Evolutionary conservation across 805 yeast species (phyloP), one percentile per base, ranked within the genome.

Genomic region (Metschnikowia drakensbergensis): DNA sequence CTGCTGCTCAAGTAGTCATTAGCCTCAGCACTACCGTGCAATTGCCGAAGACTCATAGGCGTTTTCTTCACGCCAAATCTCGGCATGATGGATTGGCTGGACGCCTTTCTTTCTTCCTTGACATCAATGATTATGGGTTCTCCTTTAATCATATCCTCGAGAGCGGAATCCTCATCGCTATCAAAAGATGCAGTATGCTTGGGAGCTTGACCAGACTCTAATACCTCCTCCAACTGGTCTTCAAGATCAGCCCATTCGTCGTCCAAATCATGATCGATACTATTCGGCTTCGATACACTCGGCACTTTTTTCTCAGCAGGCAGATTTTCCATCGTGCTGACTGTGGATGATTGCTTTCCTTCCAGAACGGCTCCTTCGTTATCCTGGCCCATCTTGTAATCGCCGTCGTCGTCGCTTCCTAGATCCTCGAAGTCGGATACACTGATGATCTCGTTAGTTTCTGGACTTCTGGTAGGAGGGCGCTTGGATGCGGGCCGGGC

Each of bases 181-280:
- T 55, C 61, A 2, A 53, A 54, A 22, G 26, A 34, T 33, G 23
- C 41, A 9, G 17, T 13, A 11, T 13, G 42, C 47, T 30, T 49
- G 51, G 10, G 60, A 58, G 30, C 37, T 23, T 42, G 46, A 11
- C 23, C 41, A 23, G 39, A 66, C 31, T 63, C 75, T 35, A 72
- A 55, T 5, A 71, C 76, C 52, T 72, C 75, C 46, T 71, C 66
- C 33, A 72, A 55, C 49, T 72, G 73, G 48, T 70, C 71, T 45
- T 72, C 77, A 38, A 72, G 62, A 52, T 72, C 76, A 36, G 67
- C 67, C 49, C 72, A 72, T 28, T 72, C 76, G 55, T 72, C 75
- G 28, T 63, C 70, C 51, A 61, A 54, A 17, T 64, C 71, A n/a
- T 48, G 48, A 8, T 54, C 48, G 11, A 42, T 51, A 5, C 38